Base-by-base conservation (phyloP, 2,329 filamentous ascomycete genomes). In the Aspergillus piperis region DNA sequence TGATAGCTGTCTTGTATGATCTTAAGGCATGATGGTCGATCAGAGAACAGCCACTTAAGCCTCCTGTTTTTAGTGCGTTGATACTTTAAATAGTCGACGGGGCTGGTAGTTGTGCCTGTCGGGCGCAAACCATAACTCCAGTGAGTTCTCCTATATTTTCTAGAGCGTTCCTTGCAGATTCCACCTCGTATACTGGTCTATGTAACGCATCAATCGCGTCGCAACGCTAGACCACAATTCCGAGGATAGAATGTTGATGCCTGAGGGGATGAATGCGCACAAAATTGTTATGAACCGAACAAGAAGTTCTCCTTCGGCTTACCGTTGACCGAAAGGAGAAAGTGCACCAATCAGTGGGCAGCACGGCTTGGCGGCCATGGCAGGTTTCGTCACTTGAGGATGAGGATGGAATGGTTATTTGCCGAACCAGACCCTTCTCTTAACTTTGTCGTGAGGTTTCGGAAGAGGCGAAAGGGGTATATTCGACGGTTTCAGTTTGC, bases 301-400 rank as follows among this genome's bases (percentile, higher is more conserved):
- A 47, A 47, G 17, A 44, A 36, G 32, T 36, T 30, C 39, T 42
- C 53, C 39, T 41, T 47, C 53, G 53, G 53, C 53, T 47, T 55
- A 27, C 53, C 53, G 53, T 55, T 47, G 38, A 55, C 53, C 23
- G 48, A 25, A 30, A 50, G 41, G 27, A 57, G 49, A 57, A 60
- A 17, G 49, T 54, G 47, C 53, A 49, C 58, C 60, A 57, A 60
- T 62, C 42, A 57, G 25, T 27, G 41, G n/a, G 15, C 41, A 25
- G 17, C 5, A 23, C 30, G 47, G 52, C 42, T 52, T 59, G 44
- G 54, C 50, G 42, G 38, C 30, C 47, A 25, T 39, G 38, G 38
- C n/a, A 51, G 17, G 52, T 32, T 50, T 51, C 21, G 32, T 36
- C 32, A 36, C 32, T 36, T 36, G 32, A 36, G 11, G 32, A 5